A percentile compares a stretch with the other conserved stretches of the same genome.
phyloP scores from a whole-genome alignment of 75 land plant species.

The Cupressus sempervirens region DNA sequence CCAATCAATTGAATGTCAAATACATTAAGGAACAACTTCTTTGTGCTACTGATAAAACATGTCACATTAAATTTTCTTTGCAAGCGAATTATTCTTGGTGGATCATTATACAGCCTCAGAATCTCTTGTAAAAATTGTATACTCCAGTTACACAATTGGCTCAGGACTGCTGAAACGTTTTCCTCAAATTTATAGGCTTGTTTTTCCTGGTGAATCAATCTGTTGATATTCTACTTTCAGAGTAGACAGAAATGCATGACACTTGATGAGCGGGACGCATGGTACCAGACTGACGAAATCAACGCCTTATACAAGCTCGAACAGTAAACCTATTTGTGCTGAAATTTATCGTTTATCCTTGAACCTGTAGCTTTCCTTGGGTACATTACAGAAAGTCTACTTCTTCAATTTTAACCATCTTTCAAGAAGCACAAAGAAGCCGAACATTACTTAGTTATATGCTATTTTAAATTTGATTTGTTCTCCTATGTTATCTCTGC shows the following conservation, averaged over 20 bases:
- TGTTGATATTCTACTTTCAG: background rate
- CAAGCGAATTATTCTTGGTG: background rate
- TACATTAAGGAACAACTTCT: background rate
- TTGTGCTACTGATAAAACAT: background rate
- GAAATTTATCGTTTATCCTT: background rate
- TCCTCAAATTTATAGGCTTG: background rate
- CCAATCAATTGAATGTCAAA: background rate
- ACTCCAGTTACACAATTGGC: background rate
- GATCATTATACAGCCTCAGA: background rate
- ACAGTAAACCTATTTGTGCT: background rate
- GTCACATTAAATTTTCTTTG: no score
- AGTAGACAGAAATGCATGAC: no score
- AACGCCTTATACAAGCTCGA: background rate
- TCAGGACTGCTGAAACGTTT: background rate
- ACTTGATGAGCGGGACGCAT: background rate
- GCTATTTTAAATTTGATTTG: background rate
- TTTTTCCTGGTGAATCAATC: background rate
- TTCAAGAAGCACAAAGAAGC: background rate
- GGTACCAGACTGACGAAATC: background rate
- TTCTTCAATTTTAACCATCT: background rate
- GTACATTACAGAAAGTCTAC: background rate
- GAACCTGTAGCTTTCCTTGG: background rate
- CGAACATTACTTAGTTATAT: background rate
- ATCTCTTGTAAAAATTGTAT: background rate
- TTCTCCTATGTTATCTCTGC: background rate